Percentiles rank a stretch among this genome's conserved stretches.
Evolutionary conservation across 2,329 filamentous ascomycete genomes (phyloP).

Genomic region (Hymenoscyphus linearis): DNA sequence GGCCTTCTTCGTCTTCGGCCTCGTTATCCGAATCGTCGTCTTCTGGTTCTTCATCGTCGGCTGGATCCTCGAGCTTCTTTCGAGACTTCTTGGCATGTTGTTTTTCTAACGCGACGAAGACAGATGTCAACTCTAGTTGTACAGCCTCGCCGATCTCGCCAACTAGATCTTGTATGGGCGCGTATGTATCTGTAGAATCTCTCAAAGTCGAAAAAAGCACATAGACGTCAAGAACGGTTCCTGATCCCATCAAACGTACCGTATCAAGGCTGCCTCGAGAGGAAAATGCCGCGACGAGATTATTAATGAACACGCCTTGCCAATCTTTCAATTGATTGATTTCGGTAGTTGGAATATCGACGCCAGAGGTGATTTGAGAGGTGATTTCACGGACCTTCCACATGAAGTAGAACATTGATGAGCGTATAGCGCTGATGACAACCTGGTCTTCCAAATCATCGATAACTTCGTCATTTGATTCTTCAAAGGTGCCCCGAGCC

Average conservation of each 20-base stretch:
- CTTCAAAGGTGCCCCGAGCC: slow-evolving; percentile 65
- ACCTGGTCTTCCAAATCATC: slow-evolving; percentile 77
- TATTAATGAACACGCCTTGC: slow-evolving; percentile 52
- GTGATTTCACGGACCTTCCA: slow-evolving; percentile 72
- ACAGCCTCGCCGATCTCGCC: slow-evolving; percentile 61
- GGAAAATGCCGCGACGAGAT: slow-evolving; percentile 63
- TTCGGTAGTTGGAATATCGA: slow-evolving; percentile 51
- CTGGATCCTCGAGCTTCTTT: slow-evolving; percentile 56
- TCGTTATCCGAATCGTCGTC: slow-evolving; percentile 58
- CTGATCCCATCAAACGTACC: slow-evolving; percentile 68
- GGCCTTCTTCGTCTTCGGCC: slow-evolving; percentile 50
- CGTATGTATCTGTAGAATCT: slow-evolving; percentile 44
- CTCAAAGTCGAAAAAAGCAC: slow-evolving; percentile 69
- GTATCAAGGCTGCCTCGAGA: slow-evolving; percentile 68
- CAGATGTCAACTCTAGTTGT: slow-evolving; percentile 62
- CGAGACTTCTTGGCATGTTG: slow-evolving; percentile 67
- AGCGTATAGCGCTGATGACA: slow-evolving; percentile 68
- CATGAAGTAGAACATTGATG: slow-evolving; percentile 85
- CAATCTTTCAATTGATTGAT: slow-evolving; percentile 55
- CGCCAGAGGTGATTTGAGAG: slow-evolving; percentile 46
- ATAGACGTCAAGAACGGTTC: slow-evolving; percentile 76
- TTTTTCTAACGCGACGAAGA: slow-evolving; percentile 74
- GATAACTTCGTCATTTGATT: slow-evolving; percentile 58
- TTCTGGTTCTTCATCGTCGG: slow-evolving; percentile 68
- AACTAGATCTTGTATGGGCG: slow-evolving; percentile 57